Percentiles rank a stretch among this genome's conserved stretches.
These are phyloP conservation scores for Candida verbasci DNA, from an alignment of 805 yeast genomes.

Conservation along the genomic window DNA sequence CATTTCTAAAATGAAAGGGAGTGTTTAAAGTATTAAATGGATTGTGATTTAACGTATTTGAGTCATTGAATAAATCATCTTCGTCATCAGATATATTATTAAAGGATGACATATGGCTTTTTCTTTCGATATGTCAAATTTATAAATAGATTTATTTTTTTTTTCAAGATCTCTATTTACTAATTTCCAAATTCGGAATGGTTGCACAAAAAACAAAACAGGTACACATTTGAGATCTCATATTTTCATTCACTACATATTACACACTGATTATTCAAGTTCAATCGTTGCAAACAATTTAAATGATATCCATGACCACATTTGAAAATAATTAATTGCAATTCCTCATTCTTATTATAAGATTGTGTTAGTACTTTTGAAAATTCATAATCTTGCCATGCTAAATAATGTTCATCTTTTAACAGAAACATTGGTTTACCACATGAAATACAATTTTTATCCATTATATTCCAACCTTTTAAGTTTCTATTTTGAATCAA, in stretches of 20 bases:
- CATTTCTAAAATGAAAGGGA: constrained; percentile 1
- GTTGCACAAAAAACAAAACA: constrained; percentile 3
- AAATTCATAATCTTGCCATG: constrained; percentile 51
- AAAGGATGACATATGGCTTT: constrained; percentile 4
- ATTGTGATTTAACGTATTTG: constrained; percentile 1
- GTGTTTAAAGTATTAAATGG: not conserved
- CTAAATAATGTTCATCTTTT: constrained; percentile 40
- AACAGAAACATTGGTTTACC: constrained; percentile 72
- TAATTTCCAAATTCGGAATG: constrained; percentile 6
- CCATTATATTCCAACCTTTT: constrained; percentile 56
- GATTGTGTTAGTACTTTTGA: constrained; percentile 7
- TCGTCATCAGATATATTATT: not conserved
- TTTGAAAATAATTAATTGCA: constrained; percentile 49
- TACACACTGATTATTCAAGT: constrained; percentile 21
- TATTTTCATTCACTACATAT: constrained; percentile 13
- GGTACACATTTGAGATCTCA: not conserved
- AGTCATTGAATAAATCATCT: constrained; percentile 9
- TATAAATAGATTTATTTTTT: constrained; percentile 2
- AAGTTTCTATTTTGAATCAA: constrained; percentile 37
- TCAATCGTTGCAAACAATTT: constrained; percentile 47
- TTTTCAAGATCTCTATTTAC: not conserved
- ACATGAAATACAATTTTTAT: constrained; percentile 68
- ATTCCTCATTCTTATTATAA: constrained; percentile 11
- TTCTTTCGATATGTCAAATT: not conserved
- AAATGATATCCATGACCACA: constrained; percentile 67